These are phyloP conservation scores for Yarrowia sp. DNA, from an alignment of 805 yeast genomes.

Conservation along the genomic window DNA sequence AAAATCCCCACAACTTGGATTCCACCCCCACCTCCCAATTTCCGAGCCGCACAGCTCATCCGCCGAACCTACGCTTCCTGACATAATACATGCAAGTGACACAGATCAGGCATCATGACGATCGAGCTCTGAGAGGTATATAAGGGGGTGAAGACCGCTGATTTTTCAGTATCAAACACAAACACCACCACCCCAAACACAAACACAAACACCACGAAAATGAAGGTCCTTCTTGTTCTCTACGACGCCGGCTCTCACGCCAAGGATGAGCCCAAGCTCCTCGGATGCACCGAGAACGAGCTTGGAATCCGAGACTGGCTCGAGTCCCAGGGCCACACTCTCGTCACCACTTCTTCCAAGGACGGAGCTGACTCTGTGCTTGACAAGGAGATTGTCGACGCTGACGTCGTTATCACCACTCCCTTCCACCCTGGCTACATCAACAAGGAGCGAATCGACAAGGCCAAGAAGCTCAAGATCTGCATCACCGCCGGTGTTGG, in stretches of 20 bases:
- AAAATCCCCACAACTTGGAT: too few relatives aligned
- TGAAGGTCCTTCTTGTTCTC: constrained; percentile 54
- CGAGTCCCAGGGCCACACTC: constrained; percentile 62
- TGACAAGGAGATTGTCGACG: constrained; percentile 64
- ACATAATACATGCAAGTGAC: not conserved
- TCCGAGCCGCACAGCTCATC: not conserved
- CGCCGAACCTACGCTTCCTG: not conserved
- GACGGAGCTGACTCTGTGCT: constrained; percentile 59
- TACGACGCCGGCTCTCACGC: constrained; percentile 61
- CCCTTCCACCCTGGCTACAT: constrained; percentile 79
- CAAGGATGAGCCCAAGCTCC: constrained; percentile 54
- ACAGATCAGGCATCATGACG: not conserved
- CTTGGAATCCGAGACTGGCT: constrained; percentile 66
- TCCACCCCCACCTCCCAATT: not conserved
- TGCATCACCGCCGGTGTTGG: constrained; percentile 79
- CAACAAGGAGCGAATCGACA: constrained; percentile 58
- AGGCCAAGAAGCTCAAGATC: constrained; percentile 63
- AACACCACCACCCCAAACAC: not conserved
- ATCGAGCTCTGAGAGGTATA: too few relatives aligned
- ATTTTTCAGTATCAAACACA: not conserved
- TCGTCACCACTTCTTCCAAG: constrained; percentile 64
- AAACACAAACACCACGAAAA: not conserved
- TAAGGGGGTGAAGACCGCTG: not conserved
- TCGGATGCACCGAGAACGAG: constrained; percentile 73
- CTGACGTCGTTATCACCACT: constrained; percentile 74